Percentiles rank a stretch among this genome's conserved stretches.
Conservation (phyloP, 257 asterid genomes). For the Ilex aquifolium region DNA sequence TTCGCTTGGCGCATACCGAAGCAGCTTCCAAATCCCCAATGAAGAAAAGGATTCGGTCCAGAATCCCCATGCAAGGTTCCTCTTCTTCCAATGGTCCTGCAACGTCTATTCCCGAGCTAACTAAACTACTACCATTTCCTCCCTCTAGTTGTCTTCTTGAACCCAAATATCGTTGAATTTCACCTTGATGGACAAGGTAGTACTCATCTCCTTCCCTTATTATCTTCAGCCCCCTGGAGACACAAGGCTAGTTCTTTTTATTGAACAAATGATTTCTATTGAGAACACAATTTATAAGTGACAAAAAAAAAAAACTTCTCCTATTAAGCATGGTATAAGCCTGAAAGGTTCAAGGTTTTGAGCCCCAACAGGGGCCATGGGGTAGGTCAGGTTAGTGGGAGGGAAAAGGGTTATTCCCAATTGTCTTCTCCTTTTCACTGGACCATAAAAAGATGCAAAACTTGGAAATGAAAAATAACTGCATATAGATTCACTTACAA, state of each 20-base stretch:
- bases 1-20: conserved; percentile 50
- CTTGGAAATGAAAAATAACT: no score
- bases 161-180: conserved; percentile 67
- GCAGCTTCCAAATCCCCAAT: conserved; percentile 77
- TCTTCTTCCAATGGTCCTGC: conserved; percentile 14
- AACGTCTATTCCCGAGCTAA: not conserved
- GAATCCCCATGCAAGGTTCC: conserved; percentile 35
- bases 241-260: not conserved
- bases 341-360: no score
- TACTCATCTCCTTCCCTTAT: conserved; percentile 78
- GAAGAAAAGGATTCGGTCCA: conserved; percentile 75
- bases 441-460: no score
- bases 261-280: no score
- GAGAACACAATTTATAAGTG: no score
- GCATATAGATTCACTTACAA: no score
- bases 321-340: no score
- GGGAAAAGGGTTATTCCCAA: no score
- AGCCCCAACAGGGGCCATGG: no score
- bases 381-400: no score
- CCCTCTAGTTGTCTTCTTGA: conserved; percentile 26
- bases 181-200: conserved; percentile 67
- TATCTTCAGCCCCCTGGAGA: conserved; percentile 70
- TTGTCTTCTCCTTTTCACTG: no score
- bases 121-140: conserved; percentile 11
- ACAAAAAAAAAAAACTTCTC: no score